phyloP scores from a whole-genome alignment of 1,139 yeast species.

The Suhomyces ambrosiae region DNA sequence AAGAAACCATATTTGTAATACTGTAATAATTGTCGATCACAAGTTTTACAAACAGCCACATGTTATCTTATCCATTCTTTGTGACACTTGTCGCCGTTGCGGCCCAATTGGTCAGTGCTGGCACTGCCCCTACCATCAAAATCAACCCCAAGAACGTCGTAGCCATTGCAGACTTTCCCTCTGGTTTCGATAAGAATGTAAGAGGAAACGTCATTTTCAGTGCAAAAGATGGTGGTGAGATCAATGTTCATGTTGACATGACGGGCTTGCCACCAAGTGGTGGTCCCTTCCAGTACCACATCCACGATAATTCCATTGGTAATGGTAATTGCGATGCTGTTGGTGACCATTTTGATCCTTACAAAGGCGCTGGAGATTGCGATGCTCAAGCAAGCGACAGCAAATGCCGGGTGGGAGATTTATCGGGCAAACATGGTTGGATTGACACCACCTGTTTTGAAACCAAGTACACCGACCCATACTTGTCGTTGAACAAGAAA shows the following conservation, averaged over 20 bases:
- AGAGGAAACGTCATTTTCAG: slow-evolving; percentile 55
- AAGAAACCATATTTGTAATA: neutral
- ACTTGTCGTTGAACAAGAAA: slow-evolving; percentile 49
- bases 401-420: slow-evolving; percentile 61
- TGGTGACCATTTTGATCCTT: slow-evolving; percentile 59
- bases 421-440: slow-evolving; percentile 65
- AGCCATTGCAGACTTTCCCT: slow-evolving; percentile 61
- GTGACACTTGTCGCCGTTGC: slow-evolving; percentile 1
- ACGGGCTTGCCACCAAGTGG: slow-evolving; percentile 57
- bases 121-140: slow-evolving; percentile 41
- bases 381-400: slow-evolving; percentile 49
- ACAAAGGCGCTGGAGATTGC: slow-evolving; percentile 47
- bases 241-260: slow-evolving; percentile 61
- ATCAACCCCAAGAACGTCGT: slow-evolving; percentile 49
- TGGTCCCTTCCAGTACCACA: slow-evolving; percentile 63
- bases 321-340: slow-evolving; percentile 51
- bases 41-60: too few species aligned
- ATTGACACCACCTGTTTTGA: slow-evolving; percentile 59
- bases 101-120: slow-evolving; percentile 23
- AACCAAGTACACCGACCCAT: slow-evolving; percentile 54
- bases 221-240: slow-evolving; percentile 46
- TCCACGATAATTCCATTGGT: slow-evolving; percentile 50
- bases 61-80: neutral
- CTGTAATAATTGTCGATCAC: too few species aligned
- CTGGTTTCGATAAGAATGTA: slow-evolving; percentile 39